Base-by-base conservation (phyloP, 305 asterid species). In the Fraxinus velutina region DNA sequence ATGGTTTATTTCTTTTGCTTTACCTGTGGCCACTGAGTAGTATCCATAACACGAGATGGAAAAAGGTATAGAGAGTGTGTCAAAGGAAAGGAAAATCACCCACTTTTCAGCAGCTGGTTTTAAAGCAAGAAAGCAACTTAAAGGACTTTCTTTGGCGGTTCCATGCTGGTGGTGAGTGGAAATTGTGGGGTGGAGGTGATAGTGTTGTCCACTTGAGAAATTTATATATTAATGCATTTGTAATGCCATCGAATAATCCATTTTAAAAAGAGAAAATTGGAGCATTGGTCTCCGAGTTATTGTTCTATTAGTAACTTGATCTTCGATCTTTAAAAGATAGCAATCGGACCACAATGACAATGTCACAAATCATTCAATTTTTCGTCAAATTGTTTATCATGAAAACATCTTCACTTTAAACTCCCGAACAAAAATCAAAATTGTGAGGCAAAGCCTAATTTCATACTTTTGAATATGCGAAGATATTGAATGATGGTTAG, bases 11-110 rank as follows among this genome's bases (percentile, higher is more conserved):
- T 73, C 57, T 72, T 60, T 27, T 73, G 68, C 47, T 85, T 89
- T 88, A 88, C 91, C 91, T 90, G 91, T 90, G 93, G 89, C 91
- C 93, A 90, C 91, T 85, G 87, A 87, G 90, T 83, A 88, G 87
- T 85, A 86, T 90, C 93, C 93, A 90, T 88, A 81, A 89, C 87
- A 81, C 62, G 73, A 57, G 82, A 82, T 79, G 78, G 84, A 68
- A 79, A 74, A 82, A 82, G 77, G 60, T 22, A 30, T 19, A n/a
- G 74, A 36, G 39, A 27, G 82, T 36, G 86, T 77, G 79, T 82
- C 88, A 84, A 52, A 86, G 73, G 85, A 85, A 83, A 86, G 75
- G 86, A 76, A 83, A 85, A 84, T 12, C 55, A 76, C 7, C 17
- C 52, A 85, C 87, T 87, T 85, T 83, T 29, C 85, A 82, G 88